phyloP scores from a whole-genome alignment of 345 rosid species.

The Lepidium aucheri region DNA sequence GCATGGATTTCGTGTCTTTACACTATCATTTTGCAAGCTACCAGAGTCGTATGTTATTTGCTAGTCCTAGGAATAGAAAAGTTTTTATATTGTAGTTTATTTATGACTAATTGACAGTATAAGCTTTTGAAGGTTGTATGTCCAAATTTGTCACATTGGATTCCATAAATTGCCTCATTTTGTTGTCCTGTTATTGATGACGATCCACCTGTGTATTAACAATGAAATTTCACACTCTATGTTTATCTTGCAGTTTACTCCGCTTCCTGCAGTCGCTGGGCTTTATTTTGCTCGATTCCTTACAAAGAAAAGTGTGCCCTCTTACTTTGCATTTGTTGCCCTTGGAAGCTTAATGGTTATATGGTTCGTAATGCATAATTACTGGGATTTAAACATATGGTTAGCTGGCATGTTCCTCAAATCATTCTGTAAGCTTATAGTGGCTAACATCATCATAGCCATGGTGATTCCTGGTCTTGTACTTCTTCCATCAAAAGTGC shows the following conservation, averaged over 20 bases:
- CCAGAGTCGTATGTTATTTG: neutral
- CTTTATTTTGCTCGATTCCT: conserved; percentile 89
- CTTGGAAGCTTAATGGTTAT: conserved; percentile 92
- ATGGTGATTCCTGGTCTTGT: conserved; percentile 92
- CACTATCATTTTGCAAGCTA: neutral
- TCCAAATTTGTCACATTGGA: neutral
- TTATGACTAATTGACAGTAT: neutral
- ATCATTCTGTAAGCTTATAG: conserved; percentile 82
- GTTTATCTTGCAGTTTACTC: conserved; percentile 62
- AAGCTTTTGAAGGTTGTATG: neutral
- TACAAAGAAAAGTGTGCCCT: conserved; percentile 78
- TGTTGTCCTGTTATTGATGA: neutral
- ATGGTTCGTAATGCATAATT: conserved; percentile 91
- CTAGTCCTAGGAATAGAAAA: neutral
- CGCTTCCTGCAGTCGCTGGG: conserved; percentile 84
- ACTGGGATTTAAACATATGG: conserved; percentile 99
- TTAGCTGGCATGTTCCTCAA: conserved; percentile 95
- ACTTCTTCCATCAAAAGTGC: conserved; percentile 70
- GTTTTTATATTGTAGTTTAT: neutral
- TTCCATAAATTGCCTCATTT: neutral
- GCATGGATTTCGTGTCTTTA: neutral
- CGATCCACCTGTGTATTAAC: neutral
- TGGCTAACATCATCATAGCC: conserved; percentile 74
- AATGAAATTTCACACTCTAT: neutral
- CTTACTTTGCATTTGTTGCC: conserved; percentile 83